phyloP scores from a whole-genome alignment of 2,329 filamentous ascomycete species.

The Paraphaeosphaeria minitans region DNA sequence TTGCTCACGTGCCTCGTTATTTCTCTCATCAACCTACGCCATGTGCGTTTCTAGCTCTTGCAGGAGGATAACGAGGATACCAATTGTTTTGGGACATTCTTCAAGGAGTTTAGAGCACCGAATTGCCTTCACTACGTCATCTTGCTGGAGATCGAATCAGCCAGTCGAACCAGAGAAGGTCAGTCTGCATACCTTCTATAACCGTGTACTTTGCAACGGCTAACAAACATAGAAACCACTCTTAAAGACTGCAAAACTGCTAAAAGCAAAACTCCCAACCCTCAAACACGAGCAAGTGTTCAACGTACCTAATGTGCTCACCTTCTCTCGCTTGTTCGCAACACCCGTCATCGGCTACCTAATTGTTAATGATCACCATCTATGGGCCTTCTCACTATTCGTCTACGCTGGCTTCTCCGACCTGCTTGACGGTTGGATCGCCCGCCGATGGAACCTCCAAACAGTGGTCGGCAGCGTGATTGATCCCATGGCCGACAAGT shows the following conservation, averaged over 20 bases:
- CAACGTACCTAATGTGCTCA: slow-evolving; percentile 93
- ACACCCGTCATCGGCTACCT: slow-evolving; percentile 88
- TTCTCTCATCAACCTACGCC: slow-evolving; percentile 17
- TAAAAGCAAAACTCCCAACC: slow-evolving; percentile 35
- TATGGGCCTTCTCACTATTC: slow-evolving; percentile 82
- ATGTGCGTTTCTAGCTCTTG: neutral
- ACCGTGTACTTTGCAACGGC: neutral
- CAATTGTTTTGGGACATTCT: neutral
- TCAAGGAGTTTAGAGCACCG: neutral
- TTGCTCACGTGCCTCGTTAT: slow-evolving; percentile 41
- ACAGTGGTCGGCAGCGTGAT: slow-evolving; percentile 95
- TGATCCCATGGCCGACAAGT: slow-evolving; percentile 90
- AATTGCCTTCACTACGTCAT: slow-evolving; percentile 11
- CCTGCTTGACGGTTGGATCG: slow-evolving; percentile 91
- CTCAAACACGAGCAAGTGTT: slow-evolving; percentile 81
- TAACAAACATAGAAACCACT: slow-evolving; percentile 3
- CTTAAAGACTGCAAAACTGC: slow-evolving; percentile 27
- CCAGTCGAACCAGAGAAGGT: slow-evolving; percentile 8
- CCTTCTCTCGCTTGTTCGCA: slow-evolving; percentile 80
- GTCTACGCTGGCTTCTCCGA: slow-evolving; percentile 91
- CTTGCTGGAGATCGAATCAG: slow-evolving; percentile 10
- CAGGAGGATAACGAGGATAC: neutral
- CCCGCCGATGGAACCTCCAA: slow-evolving; percentile 81
- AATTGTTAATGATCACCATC: slow-evolving; percentile 80
- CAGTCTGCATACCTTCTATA: neutral